phyloP scores from a whole-genome alignment of 768 basidiomycete genomes.

The Xerocomellus intermedius region DNA sequence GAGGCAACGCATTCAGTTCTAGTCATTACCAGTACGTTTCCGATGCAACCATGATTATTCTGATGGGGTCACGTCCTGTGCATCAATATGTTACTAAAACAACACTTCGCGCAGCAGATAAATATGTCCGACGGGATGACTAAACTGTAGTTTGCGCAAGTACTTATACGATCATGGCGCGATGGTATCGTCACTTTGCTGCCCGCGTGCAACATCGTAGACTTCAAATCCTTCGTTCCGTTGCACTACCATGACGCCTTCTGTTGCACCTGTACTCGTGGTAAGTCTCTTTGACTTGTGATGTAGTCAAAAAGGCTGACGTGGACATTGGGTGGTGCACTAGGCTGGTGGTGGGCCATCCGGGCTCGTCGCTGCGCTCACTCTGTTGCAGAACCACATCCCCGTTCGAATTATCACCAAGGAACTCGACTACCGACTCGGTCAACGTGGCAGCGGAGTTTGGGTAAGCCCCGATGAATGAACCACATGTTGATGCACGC shows the following conservation, averaged over 20 bases:
- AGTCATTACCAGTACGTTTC: not conserved
- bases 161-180: not conserved
- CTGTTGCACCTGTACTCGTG: constrained; percentile 20
- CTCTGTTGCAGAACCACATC: constrained; percentile 41
- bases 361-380: constrained; percentile 33
- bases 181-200: not conserved
- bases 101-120: not conserved
- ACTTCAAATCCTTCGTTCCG: not conserved
- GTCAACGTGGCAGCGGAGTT: constrained; percentile 40
- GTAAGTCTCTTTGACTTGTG: constrained; percentile 2
- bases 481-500: not conserved
- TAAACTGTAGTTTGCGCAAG: not conserved
- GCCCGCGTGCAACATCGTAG: not conserved
- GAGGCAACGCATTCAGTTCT: not conserved
- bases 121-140: not conserved
- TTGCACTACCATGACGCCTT: constrained; percentile 9
- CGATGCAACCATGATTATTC: not conserved
- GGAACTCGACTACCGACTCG: constrained; percentile 33
- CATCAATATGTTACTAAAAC: not conserved
- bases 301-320: not conserved
- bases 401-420: constrained; percentile 54
- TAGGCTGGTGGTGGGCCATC: constrained; percentile 32
- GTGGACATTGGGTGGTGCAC: not conserved
- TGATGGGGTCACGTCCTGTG: not conserved
- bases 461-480: constrained; percentile 29